Base-by-base conservation (phyloP, 2,329 filamentous ascomycete species). In the Curvularia lunata region DNA sequence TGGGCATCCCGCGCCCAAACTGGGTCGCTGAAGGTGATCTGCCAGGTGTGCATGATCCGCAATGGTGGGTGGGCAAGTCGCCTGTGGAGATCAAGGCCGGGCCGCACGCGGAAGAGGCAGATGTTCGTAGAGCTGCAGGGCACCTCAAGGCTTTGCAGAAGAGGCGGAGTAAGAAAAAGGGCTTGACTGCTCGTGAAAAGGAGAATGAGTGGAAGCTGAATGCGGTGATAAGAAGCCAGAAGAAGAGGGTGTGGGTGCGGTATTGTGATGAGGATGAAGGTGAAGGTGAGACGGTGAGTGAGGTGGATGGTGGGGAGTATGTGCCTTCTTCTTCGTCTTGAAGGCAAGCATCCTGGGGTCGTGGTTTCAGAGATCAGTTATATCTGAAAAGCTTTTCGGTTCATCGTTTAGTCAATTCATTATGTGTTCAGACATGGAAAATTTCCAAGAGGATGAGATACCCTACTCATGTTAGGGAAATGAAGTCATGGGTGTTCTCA, bases 61-160 rank as follows among this genome's bases (percentile, higher is more conserved):
- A 63, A 13, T 66, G 60, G 64, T 66, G 64, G 64, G 28, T 57
- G 7, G 56, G 54, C 3, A 63, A 54, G 49, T 45, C 32, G 1
- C 25, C 6, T 0, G 60, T 48, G 10, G 51, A 62, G 38, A 42
- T 63, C 32, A 61, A 58, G 27, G 64, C 60, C 2, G 64, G 64
- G 4, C 60, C 60, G 2, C 41, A 23, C 16, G 64, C 58, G 6
- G 49, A 56, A 2, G 48, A 48, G 19, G n/a, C 19, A 5, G 64
- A 65, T 16, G 37, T 63, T 0, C 40, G 16, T 21, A 52, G 38
- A 7, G 43, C 49, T 1, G 48, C 27, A 0, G 49, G 30, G 8
- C 23, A 38, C 9, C 4, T 58, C 3, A 52, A 46, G 34, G 47
- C 54, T 1, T 5, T 48, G 28, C 37, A 48, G 48, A 64, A 46